A percentile compares a stretch with the other conserved stretches of the same genome.
These are phyloP conservation scores for Cyclocybe cylindracea DNA, from an alignment of 768 basidiomycete genomes.

Conservation along the genomic window DNA sequence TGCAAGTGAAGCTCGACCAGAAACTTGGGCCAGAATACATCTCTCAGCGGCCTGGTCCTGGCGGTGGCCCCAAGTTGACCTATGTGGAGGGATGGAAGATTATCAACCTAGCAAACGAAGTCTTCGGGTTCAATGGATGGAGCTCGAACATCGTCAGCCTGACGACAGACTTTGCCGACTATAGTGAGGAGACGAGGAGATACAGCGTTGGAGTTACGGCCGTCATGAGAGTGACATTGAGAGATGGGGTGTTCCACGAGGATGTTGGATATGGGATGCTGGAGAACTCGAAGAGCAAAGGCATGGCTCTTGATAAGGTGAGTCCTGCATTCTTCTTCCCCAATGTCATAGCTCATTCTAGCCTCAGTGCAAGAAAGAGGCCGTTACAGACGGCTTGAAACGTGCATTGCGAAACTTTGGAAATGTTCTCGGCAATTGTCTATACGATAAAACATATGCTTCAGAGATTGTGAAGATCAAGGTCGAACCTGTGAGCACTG, in stretches of 20 bases:
- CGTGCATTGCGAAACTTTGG: conserved; percentile 91
- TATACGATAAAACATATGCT: conserved; percentile 94
- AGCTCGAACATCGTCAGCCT: conserved; percentile 76
- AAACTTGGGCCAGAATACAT: conserved; percentile 95
- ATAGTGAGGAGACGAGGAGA: conserved; percentile 61
- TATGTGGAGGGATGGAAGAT: conserved; percentile 99
- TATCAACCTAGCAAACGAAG: conserved; percentile 96
- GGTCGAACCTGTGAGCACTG: conserved; percentile 67
- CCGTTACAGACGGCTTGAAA: conserved; percentile 93
- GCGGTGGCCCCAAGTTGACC: conserved; percentile 83
- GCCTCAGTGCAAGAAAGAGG: conserved; percentile 93
- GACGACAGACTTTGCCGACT: conserved; percentile 79
- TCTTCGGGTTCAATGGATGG: conserved; percentile 99
- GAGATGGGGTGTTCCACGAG: conserved; percentile 89
- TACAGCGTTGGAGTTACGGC: conserved; percentile 81
- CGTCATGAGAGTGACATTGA: conserved; percentile 82
- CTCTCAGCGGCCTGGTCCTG: conserved; percentile 85
- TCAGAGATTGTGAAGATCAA: conserved; percentile 88
- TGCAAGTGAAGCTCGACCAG: conserved; percentile 83
- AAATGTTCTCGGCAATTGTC: conserved; percentile 91
- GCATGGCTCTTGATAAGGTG: conserved; percentile 89
- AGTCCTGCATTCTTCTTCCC: conserved; percentile 16
- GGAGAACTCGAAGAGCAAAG: conserved; percentile 88
- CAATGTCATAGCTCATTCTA: not conserved
- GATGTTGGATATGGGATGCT: conserved; percentile 90